A percentile compares a stretch with the other conserved stretches of the same genome.
Conservation (phyloP, 2,329 filamentous ascomycete genomes). For the Cytospora leucostoma region DNA sequence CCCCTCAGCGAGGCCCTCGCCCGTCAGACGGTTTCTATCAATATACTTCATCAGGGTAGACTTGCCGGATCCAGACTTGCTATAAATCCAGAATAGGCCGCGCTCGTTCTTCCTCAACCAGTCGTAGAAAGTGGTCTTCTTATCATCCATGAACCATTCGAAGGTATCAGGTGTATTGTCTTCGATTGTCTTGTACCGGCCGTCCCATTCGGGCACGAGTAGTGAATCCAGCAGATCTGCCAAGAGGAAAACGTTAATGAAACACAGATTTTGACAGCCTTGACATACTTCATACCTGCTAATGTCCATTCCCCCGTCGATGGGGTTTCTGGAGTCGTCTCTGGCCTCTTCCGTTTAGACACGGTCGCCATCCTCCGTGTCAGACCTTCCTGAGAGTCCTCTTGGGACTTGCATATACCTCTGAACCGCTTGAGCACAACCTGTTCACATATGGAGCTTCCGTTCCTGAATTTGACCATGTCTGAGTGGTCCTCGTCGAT, state of each 20-base stretch:
- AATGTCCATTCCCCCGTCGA: neutral
- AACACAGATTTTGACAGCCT: neutral
- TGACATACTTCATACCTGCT: neutral
- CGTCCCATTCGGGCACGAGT: neutral
- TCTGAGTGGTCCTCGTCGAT: constrained; percentile 32
- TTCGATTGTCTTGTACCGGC: neutral
- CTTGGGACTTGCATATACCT: neutral
- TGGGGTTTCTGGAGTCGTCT: neutral
- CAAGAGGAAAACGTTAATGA: neutral
- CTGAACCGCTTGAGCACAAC: neutral
- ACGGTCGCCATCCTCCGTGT: neutral
- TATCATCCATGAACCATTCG: constrained; percentile 4
- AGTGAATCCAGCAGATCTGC: neutral
- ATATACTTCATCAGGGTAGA: constrained; percentile 13
- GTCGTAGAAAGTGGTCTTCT: neutral
- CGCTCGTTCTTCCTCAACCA: neutral
- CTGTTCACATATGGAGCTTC: constrained; percentile 10
- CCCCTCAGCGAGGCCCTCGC: neutral
- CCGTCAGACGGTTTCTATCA: neutral
- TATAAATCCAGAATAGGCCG: constrained; percentile 11
- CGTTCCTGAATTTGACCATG: constrained; percentile 31
- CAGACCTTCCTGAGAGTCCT: neutral
- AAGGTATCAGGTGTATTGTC: neutral
- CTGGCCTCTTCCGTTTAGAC: neutral
- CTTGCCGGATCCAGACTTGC: constrained; percentile 10